A percentile compares a stretch with the other conserved stretches of the same genome.
These are phyloP conservation scores for Dictyostelium capitatum DNA, from an alignment of 78 protist species.

Conservation along the genomic window DNA sequence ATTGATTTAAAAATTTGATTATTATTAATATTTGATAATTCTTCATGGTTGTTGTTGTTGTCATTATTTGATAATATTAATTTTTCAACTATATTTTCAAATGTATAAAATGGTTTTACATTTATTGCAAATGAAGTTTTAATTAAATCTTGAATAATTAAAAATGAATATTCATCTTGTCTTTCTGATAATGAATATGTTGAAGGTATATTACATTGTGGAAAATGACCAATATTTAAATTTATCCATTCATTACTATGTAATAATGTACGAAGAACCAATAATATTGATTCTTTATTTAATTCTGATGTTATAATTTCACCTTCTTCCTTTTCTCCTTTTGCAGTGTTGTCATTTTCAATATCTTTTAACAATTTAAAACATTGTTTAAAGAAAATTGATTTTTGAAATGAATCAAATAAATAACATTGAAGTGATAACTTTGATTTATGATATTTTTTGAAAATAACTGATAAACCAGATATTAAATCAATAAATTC, in stretches of 20 bases:
- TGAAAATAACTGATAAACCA: background rate
- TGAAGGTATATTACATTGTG: background rate
- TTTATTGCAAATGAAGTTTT: slow-evolving; percentile 25
- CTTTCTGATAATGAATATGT: background rate
- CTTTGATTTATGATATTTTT: background rate
- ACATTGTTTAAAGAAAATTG: slow-evolving; percentile 26
- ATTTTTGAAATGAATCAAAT: slow-evolving; percentile 31
- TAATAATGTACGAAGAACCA: slow-evolving; percentile 2
- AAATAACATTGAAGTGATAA: slow-evolving; percentile 29
- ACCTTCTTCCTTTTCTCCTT: background rate
- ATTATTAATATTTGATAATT: background rate
- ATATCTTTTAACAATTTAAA: background rate
- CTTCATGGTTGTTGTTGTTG: too few relatives aligned
- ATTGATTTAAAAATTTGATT: background rate
- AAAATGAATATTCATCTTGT: slow-evolving; percentile 33
- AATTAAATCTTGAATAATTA: slow-evolving; percentile 36
- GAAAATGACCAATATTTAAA: slow-evolving; percentile 27
- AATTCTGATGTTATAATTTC: background rate
- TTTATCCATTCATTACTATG: slow-evolving; percentile 60
- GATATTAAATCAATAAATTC: background rate
- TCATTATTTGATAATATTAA: background rate
- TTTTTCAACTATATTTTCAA: slow-evolving; percentile 1
- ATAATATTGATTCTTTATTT: background rate
- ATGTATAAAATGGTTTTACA: slow-evolving; percentile 21
- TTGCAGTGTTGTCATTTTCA: background rate